Evolutionary conservation across 108 stramenopile species (phyloP).

Genomic region (Stephanodiscus triporus): DNA sequence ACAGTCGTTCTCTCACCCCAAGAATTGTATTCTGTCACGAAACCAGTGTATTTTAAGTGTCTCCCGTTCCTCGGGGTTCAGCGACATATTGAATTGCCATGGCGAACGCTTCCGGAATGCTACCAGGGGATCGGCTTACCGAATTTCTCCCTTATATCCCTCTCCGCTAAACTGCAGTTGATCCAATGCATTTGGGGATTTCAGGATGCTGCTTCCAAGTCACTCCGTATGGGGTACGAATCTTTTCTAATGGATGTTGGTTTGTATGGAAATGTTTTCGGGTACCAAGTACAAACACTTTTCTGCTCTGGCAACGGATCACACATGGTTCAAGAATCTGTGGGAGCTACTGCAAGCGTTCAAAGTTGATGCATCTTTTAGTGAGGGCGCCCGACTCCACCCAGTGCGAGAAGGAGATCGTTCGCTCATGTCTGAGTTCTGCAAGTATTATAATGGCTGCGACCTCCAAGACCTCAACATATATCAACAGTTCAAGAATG

Average conservation of each 20-base stretch:
- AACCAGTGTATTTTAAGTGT: background rate
- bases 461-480: no score
- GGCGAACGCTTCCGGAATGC: background rate
- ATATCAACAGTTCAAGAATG: background rate
- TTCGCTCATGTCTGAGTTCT: background rate
- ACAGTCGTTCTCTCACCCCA: background rate
- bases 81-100: background rate
- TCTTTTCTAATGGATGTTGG: background rate
- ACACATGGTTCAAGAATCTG: background rate
- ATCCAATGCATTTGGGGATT: background rate
- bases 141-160: background rate
- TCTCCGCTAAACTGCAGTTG: background rate
- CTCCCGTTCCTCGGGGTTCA: background rate
- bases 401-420: background rate
- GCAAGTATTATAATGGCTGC: background rate
- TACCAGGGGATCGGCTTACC: background rate
- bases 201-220: background rate
- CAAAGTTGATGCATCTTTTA: background rate
- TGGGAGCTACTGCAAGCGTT: background rate
- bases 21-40: background rate
- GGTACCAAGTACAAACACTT: background rate
- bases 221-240: background rate
- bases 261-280: background rate
- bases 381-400: background rate
- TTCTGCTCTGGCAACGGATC: background rate